These are phyloP conservation scores for Flagelloscypha sp. DNA, from an alignment of 768 basidiomycete species.

Conservation along the genomic window DNA sequence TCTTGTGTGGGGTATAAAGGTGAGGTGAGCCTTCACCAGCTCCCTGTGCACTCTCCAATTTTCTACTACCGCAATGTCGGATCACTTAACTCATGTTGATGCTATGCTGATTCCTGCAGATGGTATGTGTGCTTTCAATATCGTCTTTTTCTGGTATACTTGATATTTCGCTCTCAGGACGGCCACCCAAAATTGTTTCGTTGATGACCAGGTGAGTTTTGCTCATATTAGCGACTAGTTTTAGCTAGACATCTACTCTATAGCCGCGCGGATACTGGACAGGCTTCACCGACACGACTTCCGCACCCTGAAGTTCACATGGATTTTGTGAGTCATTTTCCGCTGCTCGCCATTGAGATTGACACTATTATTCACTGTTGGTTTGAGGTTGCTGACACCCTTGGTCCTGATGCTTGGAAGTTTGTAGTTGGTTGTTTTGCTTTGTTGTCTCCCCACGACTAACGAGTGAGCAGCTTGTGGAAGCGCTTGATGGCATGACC, in stretches of 20 bases:
- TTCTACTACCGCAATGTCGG: constrained; percentile 51
- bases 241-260: constrained; percentile 35
- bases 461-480: constrained; percentile 44
- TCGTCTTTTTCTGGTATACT: background rate
- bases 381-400: constrained; percentile 56
- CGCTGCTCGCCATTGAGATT: no score
- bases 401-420: constrained; percentile 62
- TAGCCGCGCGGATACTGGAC: constrained; percentile 38
- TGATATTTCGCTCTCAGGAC: constrained; percentile 29
- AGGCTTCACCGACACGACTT: constrained; percentile 46
- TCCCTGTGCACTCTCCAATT: constrained; percentile 7
- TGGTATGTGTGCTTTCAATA: constrained; percentile 22
- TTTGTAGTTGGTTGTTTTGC: constrained; percentile 32
- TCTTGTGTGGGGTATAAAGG: no score
- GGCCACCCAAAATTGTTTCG: constrained; percentile 61
- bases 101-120: constrained; percentile 76
- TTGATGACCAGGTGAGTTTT: constrained; percentile 60
- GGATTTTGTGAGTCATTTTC: constrained; percentile 49
- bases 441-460: constrained; percentile 9
- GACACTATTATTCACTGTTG: no score
- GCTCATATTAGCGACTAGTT: constrained; percentile 5
- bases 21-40: no score
- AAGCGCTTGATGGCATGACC: constrained; percentile 74
- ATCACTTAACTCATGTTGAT: constrained; percentile 53
- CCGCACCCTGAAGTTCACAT: constrained; percentile 82